These are phyloP conservation scores for Ceratocystis ficicola DNA, from an alignment of 2,329 filamentous ascomycete genomes.

Conservation along the genomic window DNA sequence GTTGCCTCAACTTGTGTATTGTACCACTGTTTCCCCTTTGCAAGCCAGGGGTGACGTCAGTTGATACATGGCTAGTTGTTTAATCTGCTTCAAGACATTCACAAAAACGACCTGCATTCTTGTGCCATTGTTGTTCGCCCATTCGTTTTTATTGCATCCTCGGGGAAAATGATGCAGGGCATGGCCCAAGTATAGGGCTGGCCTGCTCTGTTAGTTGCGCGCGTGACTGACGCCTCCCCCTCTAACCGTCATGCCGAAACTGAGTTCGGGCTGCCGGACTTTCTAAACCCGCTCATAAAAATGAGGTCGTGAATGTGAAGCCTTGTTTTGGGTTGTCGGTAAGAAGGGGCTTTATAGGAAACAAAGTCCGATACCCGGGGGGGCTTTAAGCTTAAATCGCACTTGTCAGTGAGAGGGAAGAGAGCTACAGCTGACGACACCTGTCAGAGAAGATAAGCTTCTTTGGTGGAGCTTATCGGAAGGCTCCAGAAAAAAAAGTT, in stretches of 20 bases:
- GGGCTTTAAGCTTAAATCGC: slow-evolving; percentile 4
- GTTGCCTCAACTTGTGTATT: background rate
- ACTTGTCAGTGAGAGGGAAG: background rate
- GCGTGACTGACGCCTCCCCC: background rate
- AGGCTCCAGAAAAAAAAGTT: slow-evolving; percentile 21
- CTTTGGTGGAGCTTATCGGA: slow-evolving; percentile 20
- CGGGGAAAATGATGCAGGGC: background rate
- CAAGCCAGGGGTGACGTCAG: slow-evolving; percentile 9
- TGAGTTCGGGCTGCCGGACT: slow-evolving; percentile 6
- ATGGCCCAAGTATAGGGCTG: background rate
- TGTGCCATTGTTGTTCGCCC: background rate
- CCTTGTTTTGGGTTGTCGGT: background rate
- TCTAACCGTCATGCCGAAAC: background rate
- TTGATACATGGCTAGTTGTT: background rate
- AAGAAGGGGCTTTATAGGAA: background rate
- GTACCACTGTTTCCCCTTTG: background rate
- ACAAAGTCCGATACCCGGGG: background rate
- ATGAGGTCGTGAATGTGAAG: background rate
- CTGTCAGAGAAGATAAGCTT: slow-evolving; percentile 7
- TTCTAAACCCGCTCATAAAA: background rate
- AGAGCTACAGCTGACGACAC: background rate
- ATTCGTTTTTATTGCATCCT: background rate
- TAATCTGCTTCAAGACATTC: background rate
- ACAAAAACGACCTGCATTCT: background rate
- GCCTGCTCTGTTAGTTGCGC: background rate